Percentiles rank a stretch among this genome's conserved stretches.
Conservation (phyloP, 2,329 filamentous ascomycete genomes). For the Exophiala xenobiotica region DNA sequence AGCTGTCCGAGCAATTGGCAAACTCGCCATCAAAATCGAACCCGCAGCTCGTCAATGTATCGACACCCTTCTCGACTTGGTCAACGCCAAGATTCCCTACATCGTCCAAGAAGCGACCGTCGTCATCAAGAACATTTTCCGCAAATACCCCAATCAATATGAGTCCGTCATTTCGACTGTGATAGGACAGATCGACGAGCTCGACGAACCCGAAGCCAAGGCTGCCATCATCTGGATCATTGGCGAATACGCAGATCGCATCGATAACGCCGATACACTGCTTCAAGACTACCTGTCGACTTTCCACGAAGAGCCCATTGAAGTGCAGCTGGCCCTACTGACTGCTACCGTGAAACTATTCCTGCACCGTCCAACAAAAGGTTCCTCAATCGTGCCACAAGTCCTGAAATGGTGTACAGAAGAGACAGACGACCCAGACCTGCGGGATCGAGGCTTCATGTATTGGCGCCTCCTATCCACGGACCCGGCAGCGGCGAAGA, state of each 20-base stretch:
- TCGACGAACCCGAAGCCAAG: constrained; percentile 97
- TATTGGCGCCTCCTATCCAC: constrained; percentile 97
- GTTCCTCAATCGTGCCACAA: constrained; percentile 86
- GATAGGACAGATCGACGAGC: constrained; percentile 91
- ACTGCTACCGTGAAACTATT: constrained; percentile 98
- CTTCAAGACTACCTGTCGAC: constrained; percentile 93
- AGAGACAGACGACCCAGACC: constrained; percentile 97
- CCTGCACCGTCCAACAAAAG: constrained; percentile 93
- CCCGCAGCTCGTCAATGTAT: constrained; percentile 89
- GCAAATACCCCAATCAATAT: constrained; percentile 98
- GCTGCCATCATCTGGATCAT: constrained; percentile 99
- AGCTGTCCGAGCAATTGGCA: constrained; percentile 94
- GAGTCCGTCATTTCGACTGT: constrained; percentile 95
- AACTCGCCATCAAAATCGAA: constrained; percentile 98
- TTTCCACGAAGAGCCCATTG: constrained; percentile 90
- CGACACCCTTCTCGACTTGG: constrained; percentile 84
- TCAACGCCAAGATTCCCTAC: constrained; percentile 97
- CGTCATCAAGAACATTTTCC: constrained; percentile 98
- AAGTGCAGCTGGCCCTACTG: constrained; percentile 90
- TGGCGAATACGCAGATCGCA: constrained; percentile 93
- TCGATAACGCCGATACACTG: constrained; percentile 92
- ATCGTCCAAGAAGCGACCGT: constrained; percentile 99
- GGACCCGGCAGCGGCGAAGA: constrained; percentile 80
- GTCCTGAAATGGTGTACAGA: constrained; percentile 98
- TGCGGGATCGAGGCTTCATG: constrained; percentile 96